These are phyloP conservation scores for Senna siamea DNA, from an alignment of 306 rosid genomes.

Conservation along the genomic window DNA sequence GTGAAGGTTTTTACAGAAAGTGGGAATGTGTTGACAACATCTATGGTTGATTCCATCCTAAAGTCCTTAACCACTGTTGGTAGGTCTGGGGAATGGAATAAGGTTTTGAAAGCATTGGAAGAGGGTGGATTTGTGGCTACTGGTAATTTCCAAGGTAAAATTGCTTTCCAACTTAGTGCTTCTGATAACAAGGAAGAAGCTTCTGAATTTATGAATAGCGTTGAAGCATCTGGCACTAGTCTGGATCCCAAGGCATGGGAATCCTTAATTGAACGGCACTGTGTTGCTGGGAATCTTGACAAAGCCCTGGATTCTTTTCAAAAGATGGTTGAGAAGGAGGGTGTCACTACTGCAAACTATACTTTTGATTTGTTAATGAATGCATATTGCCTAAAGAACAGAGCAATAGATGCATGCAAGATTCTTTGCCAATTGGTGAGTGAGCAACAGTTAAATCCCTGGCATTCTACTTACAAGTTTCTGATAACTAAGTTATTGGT, in stretches of 20 bases:
- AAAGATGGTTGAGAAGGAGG: conserved; percentile 67
- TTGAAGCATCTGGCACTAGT: conserved; percentile 52
- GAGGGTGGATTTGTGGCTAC: conserved; percentile 59
- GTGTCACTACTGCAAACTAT: conserved; percentile 43
- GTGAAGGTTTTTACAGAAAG: conserved; percentile 52
- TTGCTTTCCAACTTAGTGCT: conserved; percentile 57
- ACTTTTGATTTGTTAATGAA: conserved; percentile 56
- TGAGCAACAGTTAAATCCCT: conserved; percentile 58
- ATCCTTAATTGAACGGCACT: conserved; percentile 62
- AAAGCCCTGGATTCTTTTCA: conserved; percentile 60
- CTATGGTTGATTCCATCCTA: conserved; percentile 54
- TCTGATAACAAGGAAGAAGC: conserved; percentile 61
- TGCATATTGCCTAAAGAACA: conserved; percentile 61
- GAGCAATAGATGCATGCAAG: conserved; percentile 60
- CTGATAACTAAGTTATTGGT: conserved; percentile 58
- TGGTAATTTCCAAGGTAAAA: conserved; percentile 45
- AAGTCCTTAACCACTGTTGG: conserved; percentile 68
- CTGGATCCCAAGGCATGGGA: conserved; percentile 57
- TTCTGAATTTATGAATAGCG: conserved; percentile 48
- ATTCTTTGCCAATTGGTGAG: conserved; percentile 53
- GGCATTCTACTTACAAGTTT: conserved; percentile 70
- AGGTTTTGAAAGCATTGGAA: conserved; percentile 71
- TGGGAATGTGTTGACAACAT: conserved; percentile 59
- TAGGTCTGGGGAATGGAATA: conserved; percentile 53
- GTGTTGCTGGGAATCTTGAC: conserved; percentile 63